phyloP scores from a whole-genome alignment of 2,329 filamentous ascomycete genomes.

The Fusarium globosum region DNA sequence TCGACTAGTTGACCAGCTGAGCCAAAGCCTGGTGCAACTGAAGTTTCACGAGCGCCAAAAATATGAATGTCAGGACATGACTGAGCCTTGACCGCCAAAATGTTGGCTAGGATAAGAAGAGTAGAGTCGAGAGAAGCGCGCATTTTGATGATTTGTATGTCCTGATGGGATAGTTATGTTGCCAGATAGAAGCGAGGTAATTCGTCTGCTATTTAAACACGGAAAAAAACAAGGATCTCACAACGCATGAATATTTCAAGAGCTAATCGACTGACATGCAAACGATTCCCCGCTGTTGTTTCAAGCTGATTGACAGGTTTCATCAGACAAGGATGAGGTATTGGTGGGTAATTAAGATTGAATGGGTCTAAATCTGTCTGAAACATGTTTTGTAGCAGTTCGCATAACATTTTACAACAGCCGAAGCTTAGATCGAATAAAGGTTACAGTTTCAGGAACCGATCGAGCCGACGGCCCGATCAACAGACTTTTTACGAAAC shows the following conservation, averaged over 20 bases:
- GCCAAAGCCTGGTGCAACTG: constrained; percentile 63
- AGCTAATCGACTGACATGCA: background rate
- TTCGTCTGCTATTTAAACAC: background rate
- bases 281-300: background rate
- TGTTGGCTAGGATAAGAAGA: constrained; percentile 16
- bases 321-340: rapidly evolving
- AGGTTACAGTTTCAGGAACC: background rate
- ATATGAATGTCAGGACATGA: constrained; percentile 57
- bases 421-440: background rate
- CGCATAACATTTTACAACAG: background rate
- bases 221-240: background rate
- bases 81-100: constrained; percentile 19
- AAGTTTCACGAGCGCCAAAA: constrained; percentile 61
- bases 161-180: background rate
- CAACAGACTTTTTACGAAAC: rapidly evolving
- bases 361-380: background rate
- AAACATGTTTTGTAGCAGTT: constrained; percentile 6
- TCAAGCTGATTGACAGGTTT: background rate
- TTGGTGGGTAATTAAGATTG: constrained; percentile 7
- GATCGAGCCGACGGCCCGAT: background rate
- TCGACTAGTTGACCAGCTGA: constrained; percentile 62
- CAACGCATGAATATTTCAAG: constrained; percentile 1
- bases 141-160: background rate
- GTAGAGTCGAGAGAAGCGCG: constrained; percentile 14
- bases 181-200: rapidly evolving